Conservation (phyloP, 106 monocot genomes). For the Acanthochlamys bracteata region DNA sequence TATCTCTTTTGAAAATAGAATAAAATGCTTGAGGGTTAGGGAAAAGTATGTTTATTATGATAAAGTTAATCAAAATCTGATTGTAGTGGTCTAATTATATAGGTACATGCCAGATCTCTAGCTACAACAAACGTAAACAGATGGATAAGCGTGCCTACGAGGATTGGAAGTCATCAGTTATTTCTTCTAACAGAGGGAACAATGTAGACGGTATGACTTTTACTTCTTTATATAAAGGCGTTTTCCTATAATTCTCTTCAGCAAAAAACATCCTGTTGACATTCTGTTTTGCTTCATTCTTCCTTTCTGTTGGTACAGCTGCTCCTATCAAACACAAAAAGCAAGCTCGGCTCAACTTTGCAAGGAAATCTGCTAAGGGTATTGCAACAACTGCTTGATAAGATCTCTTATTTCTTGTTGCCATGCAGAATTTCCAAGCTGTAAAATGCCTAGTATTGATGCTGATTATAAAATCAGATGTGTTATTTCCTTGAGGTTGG, state of each 20-base stretch:
- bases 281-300: not conserved
- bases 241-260: not conserved
- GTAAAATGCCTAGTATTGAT: too few relatives aligned
- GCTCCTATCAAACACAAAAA: constrained; percentile 34
- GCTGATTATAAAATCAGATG: too few relatives aligned
- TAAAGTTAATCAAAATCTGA: not conserved
- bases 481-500: too few relatives aligned
- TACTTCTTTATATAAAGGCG: not conserved
- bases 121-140: constrained; percentile 69
- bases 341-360: constrained; percentile 60
- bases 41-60: not conserved
- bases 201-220: constrained; percentile 19
- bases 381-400: constrained; percentile 18
- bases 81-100: too few relatives aligned
- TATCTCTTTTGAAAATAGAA: not conserved
- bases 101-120: constrained; percentile 32
- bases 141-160: constrained; percentile 57
- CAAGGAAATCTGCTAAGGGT: constrained; percentile 23
- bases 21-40: not conserved
- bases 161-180: constrained; percentile 64
- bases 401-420: not conserved
- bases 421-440: too few relatives aligned
- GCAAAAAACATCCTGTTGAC: not conserved
- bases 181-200: constrained; percentile 52
- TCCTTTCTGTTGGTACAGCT: constrained; percentile 8